Conservation (phyloP, 2,329 filamentous ascomycete species). For the Grosmannia huntii region DNA sequence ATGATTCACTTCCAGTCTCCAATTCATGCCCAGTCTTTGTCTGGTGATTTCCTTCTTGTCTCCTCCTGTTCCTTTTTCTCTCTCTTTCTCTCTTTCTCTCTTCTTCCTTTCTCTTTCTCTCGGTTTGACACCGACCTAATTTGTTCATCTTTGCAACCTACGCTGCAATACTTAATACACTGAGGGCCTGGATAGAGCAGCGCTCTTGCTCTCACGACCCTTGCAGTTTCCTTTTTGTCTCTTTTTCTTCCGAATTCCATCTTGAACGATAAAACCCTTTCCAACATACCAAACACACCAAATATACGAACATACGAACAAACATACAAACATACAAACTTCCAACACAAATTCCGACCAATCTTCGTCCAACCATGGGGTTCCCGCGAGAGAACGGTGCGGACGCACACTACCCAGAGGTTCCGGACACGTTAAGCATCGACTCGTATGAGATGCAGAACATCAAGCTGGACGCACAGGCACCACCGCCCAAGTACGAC, state of each 20-base stretch:
- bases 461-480: slow-evolving; percentile 23
- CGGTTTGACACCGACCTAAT: not conserved
- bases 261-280: not conserved
- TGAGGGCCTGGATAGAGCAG: not conserved
- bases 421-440: slow-evolving; percentile 19
- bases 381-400: slow-evolving; percentile 15
- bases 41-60: not conserved
- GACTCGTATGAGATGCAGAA: slow-evolving; percentile 20
- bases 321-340: not conserved
- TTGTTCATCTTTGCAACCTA: slow-evolving; percentile 1
- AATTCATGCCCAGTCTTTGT: not conserved
- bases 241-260: not conserved
- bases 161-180: not conserved
- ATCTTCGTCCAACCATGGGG: slow-evolving; percentile 11
- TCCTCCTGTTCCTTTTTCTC: not conserved
- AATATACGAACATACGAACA: not conserved
- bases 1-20: not conserved
- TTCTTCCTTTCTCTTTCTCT: not conserved
- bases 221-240: slow-evolving; percentile 7
- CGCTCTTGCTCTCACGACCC: not conserved
- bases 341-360: slow-evolving; percentile 2
- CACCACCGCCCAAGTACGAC: slow-evolving; percentile 23
- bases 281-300: not conserved
- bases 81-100: slow-evolving; percentile 3
- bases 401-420: slow-evolving; percentile 14